Evolutionary conservation across 2,329 filamentous ascomycete species (phyloP), one percentile per base, ranked within the genome.

Genomic region (Neofusicoccum laricinum): DNA sequence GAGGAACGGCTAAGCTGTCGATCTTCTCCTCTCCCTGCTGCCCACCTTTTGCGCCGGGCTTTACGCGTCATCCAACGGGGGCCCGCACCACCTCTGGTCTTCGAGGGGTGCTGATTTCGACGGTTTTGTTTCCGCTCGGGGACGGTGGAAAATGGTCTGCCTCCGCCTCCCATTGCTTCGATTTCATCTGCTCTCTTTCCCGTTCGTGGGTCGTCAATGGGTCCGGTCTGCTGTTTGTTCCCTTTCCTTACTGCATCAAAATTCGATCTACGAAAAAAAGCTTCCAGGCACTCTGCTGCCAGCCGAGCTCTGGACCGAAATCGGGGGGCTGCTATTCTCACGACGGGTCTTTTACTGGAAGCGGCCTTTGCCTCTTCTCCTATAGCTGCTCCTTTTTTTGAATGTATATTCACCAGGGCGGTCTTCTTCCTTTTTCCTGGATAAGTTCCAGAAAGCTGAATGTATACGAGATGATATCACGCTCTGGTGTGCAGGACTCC

Each of bases 1-100:
- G 63, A 41, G 63, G 63, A 64, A 61, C 40, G 55, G 55, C 25
- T 59, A 59, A 46, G 41, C 25, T 21, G 55, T 36, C 55, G 40
- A 59, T 36, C 51, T 30, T 57, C 51, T 32, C 36, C 51, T 57
- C 45, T 30, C 53, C 53, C 25, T 30, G 53, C 38, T 30, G 36
- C 15, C 7, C 6, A 25, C 12, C 3, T 34, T 57, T 30, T 4
- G 25, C 36, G 15, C 36, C n/a, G 17, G 19, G 36, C 34, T 57
- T 40, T 36, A 34, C 48, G 32, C 32, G 48, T 34, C 30, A 50
- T n/a, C 21, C 25, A 30, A 30, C 4, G 25, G 25, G 7, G 11
- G 15, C n/a, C n/a, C 30, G 11, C 30, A 17, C 15, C 7, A 38
- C 3, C 30, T 51, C 15, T 5, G 10, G 30, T 51, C 30, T 7